Conservation (phyloP, 176 grass and related monocot genomes). For the Alloteropsis semialata region DNA sequence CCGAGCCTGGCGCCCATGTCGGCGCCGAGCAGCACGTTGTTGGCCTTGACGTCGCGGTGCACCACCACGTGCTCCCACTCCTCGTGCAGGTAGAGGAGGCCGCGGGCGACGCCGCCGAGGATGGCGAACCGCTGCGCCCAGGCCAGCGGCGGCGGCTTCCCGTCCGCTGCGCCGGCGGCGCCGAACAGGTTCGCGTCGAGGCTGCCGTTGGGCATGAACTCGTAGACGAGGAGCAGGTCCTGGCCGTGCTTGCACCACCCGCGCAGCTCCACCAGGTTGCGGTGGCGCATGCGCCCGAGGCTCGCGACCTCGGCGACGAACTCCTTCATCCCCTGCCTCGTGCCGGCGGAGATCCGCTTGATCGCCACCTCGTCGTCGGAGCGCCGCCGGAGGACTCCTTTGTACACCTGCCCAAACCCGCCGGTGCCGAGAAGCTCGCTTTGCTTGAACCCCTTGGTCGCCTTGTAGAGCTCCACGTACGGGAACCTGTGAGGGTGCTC, state of each 20-base stretch:
- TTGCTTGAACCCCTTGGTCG: background rate
- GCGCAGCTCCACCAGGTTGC: conserved; percentile 35
- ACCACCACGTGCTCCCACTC: conserved; percentile 6
- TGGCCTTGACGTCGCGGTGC: conserved; percentile 9
- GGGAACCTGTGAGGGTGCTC: conserved; percentile 11
- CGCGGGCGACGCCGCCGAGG: background rate
- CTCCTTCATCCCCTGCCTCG: conserved; percentile 32
- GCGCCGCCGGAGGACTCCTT: background rate
- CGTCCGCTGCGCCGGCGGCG: background rate
- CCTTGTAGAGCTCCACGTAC: background rate
- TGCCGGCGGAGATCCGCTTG: background rate
- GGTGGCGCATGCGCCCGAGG: conserved; percentile 47
- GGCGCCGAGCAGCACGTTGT: background rate
- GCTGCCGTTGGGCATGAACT: conserved; percentile 89
- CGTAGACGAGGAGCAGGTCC: conserved; percentile 58
- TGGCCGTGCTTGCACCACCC: conserved; percentile 5
- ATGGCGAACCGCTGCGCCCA: conserved; percentile 1
- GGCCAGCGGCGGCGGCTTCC: background rate
- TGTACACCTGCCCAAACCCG: background rate
- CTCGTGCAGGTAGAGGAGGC: background rate
- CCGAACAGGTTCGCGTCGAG: conserved; percentile 37
- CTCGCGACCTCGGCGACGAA: conserved; percentile 21
- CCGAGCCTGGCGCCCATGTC: background rate
- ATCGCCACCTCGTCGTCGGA: background rate
- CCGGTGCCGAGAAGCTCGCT: background rate